A percentile compares a stretch with the other conserved stretches of the same genome.
phyloP scores from a whole-genome alignment of 176 grass and related monocot species.

The Carex littledalei region DNA sequence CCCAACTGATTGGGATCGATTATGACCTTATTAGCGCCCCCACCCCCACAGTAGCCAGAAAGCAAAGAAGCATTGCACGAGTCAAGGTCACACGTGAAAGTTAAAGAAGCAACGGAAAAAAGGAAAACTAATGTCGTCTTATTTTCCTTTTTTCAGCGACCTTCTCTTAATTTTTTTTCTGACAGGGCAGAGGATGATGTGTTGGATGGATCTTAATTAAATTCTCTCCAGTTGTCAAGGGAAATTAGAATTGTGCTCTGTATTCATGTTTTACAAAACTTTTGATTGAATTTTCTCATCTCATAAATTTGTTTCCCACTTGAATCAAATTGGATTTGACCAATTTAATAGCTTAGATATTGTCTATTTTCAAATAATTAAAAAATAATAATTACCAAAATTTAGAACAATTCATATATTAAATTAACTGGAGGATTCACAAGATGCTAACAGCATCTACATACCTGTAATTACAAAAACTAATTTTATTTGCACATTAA shows the following conservation, averaged over 20 bases:
- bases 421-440: not conserved
- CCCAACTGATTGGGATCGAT: not conserved
- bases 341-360: not conserved
- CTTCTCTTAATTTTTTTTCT: not conserved
- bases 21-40: not conserved
- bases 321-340: not conserved
- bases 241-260: not conserved
- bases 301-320: not conserved
- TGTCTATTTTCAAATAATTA: not conserved
- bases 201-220: not conserved
- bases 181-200: not conserved
- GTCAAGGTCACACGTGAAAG: conserved; percentile 4
- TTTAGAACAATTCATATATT: not conserved
- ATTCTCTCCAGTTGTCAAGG: not conserved
- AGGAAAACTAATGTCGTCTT: not conserved
- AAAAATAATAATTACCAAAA: too few relatives aligned
- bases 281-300: not conserved
- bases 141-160: not conserved
- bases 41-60: not conserved
- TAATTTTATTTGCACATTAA: too few relatives aligned
- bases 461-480: too few relatives aligned
- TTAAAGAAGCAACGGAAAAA: not conserved
- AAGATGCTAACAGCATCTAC: not conserved
- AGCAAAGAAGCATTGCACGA: not conserved
- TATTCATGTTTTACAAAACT: not conserved